Evolutionary conservation across 2,329 filamentous ascomycete species (phyloP).

Genomic region (Didymosphaeria variabile): DNA sequence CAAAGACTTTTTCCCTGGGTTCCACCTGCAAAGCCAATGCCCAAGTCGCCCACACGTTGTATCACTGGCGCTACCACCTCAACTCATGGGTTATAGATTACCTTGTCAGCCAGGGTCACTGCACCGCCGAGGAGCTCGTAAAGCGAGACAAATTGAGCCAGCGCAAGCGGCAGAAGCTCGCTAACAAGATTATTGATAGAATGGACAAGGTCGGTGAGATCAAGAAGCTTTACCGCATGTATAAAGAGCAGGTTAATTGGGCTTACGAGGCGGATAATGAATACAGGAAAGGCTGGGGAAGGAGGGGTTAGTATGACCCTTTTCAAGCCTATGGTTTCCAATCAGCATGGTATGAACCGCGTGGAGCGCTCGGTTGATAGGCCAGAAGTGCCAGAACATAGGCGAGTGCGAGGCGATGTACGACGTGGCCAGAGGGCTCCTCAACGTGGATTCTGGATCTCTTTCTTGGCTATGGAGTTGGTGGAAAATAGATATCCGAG

Average conservation of each 20-base stretch:
- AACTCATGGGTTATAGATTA: conserved; percentile 74
- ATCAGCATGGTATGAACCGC: neutral
- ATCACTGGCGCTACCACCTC: conserved; percentile 80
- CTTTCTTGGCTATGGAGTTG: neutral
- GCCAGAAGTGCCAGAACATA: neutral
- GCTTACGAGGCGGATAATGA: conserved; percentile 44
- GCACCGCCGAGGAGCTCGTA: conserved; percentile 65
- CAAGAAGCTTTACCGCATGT: conserved; percentile 69
- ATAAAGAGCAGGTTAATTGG: conserved; percentile 65
- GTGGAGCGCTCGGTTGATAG: neutral
- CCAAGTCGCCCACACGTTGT: conserved; percentile 73
- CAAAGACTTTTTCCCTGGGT: conserved; percentile 41
- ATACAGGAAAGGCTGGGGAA: conserved; percentile 35
- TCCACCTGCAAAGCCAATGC: conserved; percentile 68
- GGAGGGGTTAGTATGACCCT: conserved; percentile 5
- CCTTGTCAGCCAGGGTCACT: conserved; percentile 66
- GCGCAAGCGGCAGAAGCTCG: conserved; percentile 67
- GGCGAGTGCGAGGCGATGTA: neutral
- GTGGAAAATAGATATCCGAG: neutral
- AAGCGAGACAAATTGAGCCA: conserved; percentile 69
- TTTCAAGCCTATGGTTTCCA: neutral
- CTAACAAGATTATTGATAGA: conserved; percentile 68
- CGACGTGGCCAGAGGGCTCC: no score
- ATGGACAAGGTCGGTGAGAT: conserved; percentile 71
- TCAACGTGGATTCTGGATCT: no score